Percentiles rank a stretch among this genome's conserved stretches.
Conservation (phyloP, 2,329 filamentous ascomycete genomes). For the Chlorencoelia australis region DNA sequence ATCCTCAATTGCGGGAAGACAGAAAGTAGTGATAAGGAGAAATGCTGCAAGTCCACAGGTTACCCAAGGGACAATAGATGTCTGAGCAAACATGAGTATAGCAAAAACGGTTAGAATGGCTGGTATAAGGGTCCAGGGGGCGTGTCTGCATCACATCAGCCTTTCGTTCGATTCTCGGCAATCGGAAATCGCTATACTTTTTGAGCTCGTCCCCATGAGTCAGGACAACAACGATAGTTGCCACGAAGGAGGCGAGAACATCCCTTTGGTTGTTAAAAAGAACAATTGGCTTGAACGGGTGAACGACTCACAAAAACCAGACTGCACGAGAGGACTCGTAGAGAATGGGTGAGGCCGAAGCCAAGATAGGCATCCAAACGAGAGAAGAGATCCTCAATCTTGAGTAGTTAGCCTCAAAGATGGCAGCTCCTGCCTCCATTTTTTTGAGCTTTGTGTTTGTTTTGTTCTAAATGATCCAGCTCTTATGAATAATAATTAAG, state of each 20-base stretch:
- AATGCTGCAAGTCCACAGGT: conserved; percentile 4
- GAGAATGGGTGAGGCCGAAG: conserved; percentile 11
- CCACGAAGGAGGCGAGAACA: conserved; percentile 3
- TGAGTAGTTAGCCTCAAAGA: too few species aligned
- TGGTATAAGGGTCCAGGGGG: neutral
- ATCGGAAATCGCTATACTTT: conserved; percentile 4
- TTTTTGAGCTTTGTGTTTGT: neutral
- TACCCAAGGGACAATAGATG: conserved; percentile 8
- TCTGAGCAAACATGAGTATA: conserved; percentile 2
- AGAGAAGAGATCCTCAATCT: conserved; percentile 1
- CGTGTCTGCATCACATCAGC: conserved; percentile 3
- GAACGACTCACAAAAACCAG: conserved; percentile 8
- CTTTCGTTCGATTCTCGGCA: neutral
- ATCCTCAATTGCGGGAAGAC: conserved; percentile 1
- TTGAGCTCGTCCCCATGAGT: conserved; percentile 7
- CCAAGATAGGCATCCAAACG: conserved; percentile 6
- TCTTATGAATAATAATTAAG: neutral
- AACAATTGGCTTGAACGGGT: neutral
- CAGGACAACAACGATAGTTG: conserved; percentile 2
- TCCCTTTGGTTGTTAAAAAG: neutral
- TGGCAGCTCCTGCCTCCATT: neutral
- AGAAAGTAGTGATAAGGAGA: conserved; percentile 7
- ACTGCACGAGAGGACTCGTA: conserved; percentile 2
- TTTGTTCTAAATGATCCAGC: neutral
- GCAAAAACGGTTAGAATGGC: neutral